Percentiles rank a stretch among this genome's conserved stretches.
These are phyloP conservation scores for Capsella bursapastoris DNA, from an alignment of 345 rosid species.

Conservation along the genomic window DNA sequence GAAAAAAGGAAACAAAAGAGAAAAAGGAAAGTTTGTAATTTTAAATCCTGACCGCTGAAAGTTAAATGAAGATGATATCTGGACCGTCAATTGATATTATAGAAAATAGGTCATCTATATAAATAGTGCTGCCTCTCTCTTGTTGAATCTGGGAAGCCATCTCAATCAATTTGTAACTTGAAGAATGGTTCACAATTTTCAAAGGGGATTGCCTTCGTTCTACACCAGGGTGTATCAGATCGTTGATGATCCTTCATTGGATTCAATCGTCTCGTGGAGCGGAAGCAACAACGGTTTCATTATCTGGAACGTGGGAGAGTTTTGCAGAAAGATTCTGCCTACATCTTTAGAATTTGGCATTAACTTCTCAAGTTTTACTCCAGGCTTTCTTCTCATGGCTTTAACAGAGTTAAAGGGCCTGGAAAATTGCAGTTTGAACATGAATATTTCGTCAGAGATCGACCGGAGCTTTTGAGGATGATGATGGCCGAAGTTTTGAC, in stretches of 20 bases:
- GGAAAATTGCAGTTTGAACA: neutral
- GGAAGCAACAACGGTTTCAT: slow-evolving; percentile 9
- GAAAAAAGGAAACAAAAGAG: neutral
- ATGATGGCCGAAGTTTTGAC: neutral
- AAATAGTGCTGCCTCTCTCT: neutral
- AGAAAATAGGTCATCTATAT: neutral
- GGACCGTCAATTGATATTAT: neutral
- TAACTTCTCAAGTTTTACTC: neutral
- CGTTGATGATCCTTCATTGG: slow-evolving; percentile 11
- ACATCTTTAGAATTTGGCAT: neutral
- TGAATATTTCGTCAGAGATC: neutral
- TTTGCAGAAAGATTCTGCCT: neutral
- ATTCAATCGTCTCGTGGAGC: slow-evolving; percentile 16
- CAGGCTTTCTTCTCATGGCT: neutral
- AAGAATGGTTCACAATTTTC: neutral
- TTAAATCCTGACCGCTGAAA: neutral
- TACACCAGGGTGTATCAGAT: neutral
- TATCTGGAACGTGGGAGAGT: neutral
- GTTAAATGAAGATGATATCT: neutral
- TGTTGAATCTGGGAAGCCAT: neutral
- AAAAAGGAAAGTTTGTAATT: neutral
- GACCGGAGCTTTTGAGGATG: slow-evolving; percentile 11
- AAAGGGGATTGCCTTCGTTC: neutral
- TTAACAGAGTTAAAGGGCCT: neutral
- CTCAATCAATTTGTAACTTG: neutral